Conservation (phyloP, 768 basidiomycete species). For the Mycena galopus region DNA sequence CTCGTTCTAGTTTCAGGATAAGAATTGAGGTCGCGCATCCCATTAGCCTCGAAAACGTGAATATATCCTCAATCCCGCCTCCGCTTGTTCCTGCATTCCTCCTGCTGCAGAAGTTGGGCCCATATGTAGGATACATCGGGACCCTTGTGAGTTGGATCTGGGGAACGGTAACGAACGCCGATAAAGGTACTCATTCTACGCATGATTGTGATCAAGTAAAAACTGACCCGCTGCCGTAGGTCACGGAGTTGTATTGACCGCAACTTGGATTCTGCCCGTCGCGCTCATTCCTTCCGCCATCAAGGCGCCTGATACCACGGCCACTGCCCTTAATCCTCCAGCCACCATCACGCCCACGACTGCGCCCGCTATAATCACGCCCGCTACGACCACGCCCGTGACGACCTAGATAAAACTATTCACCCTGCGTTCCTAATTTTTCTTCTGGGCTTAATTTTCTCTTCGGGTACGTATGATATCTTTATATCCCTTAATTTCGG, state of each 20-base stretch:
- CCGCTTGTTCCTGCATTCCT: constrained; percentile 59
- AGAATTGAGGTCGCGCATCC: too few relatives aligned
- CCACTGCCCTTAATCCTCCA: too few relatives aligned
- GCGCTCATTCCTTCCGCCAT: constrained; percentile 59
- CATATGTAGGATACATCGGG: constrained; percentile 67
- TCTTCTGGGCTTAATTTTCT: too few relatives aligned
- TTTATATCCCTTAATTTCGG: background rate
- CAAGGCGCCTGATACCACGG: background rate
- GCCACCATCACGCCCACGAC: too few relatives aligned
- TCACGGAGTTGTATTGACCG: constrained; percentile 67
- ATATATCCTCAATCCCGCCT: constrained; percentile 56
- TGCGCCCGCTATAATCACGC: too few relatives aligned
- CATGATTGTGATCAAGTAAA: background rate
- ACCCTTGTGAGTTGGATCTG: constrained; percentile 70
- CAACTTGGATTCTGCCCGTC: constrained; percentile 70
- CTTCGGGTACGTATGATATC: background rate
- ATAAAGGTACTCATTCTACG: constrained; percentile 47
- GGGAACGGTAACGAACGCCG: constrained; percentile 63
- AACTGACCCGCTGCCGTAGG: constrained; percentile 40
- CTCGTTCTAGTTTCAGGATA: too few relatives aligned
- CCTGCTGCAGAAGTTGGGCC: constrained; percentile 60
- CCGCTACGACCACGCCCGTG: background rate
- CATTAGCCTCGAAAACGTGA: constrained; percentile 58
- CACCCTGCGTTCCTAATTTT: background rate
- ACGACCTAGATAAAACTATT: background rate